phyloP scores from a whole-genome alignment of 1,284 basidiomycete species.

The Ganoderma lingzhi region DNA sequence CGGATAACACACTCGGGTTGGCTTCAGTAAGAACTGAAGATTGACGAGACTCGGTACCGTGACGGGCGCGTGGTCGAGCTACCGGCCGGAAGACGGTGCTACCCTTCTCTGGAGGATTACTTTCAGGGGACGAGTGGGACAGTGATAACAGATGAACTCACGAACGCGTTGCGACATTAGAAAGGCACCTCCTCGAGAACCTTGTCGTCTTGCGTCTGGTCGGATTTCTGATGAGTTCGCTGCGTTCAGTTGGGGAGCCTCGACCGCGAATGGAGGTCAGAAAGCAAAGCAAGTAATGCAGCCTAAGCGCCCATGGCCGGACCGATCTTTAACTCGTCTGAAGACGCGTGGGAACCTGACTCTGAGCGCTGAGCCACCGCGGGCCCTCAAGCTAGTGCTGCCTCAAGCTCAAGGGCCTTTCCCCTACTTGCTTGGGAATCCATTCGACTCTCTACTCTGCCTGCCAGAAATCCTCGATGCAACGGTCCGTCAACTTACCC shows the following conservation, averaged over 20 bases:
- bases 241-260: background rate
- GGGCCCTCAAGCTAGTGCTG: too few relatives aligned
- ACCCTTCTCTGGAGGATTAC: constrained; percentile 66
- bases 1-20: constrained; percentile 2
- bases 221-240: background rate
- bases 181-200: background rate
- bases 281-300: background rate
- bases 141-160: constrained; percentile 49
- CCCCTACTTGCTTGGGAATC: background rate
- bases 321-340: background rate
- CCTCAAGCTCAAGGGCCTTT: too few relatives aligned
- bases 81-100: constrained; percentile 73
- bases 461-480: constrained; percentile 21
- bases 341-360: too few relatives aligned
- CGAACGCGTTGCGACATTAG: constrained; percentile 80
- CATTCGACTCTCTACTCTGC: background rate
- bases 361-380: too few relatives aligned
- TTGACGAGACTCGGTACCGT: constrained; percentile 45
- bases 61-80: constrained; percentile 58
- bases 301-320: background rate
- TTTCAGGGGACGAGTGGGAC: constrained; percentile 2
- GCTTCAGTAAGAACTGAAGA: constrained; percentile 46
- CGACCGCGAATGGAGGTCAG: constrained; percentile 2
- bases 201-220: background rate
- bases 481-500: constrained; percentile 53